Percentiles rank a stretch among this genome's conserved stretches.
Evolutionary conservation across 257 asterid genomes (phyloP).

Genomic region (Solanum virginianum): DNA sequence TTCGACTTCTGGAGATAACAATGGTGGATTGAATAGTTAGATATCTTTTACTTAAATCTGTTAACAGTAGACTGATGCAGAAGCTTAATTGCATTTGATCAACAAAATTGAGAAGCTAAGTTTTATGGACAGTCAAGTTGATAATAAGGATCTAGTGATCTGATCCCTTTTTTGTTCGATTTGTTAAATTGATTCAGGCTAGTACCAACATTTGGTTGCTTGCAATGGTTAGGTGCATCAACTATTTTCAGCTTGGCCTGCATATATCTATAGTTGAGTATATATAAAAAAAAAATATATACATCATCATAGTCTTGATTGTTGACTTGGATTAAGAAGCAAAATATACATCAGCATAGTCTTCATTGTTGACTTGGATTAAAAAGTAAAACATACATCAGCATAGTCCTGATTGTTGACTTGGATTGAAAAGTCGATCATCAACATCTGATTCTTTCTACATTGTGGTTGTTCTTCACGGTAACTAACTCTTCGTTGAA

Average conservation of each 20-base stretch:
- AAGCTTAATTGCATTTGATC: neutral
- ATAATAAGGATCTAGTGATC: neutral
- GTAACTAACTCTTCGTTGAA: neutral
- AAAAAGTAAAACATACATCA: neutral
- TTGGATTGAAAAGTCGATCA: neutral
- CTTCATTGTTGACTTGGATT: too few species aligned
- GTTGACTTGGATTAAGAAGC: too few species aligned
- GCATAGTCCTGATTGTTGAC: neutral
- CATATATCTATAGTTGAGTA: neutral
- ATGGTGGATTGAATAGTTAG: neutral
- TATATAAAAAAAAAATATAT: neutral
- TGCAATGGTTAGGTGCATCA: neutral
- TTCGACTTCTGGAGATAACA: neutral
- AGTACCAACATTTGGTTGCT: neutral
- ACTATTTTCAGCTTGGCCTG: neutral
- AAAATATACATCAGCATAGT: too few species aligned
- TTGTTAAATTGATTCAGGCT: neutral
- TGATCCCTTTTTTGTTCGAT: neutral
- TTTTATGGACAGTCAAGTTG: neutral
- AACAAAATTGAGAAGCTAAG: neutral
- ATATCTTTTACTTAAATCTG: neutral
- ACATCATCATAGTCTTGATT: too few species aligned
- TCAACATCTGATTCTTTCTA: neutral
- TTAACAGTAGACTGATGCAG: neutral
- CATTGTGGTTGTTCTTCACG: neutral